These are phyloP conservation scores for Rhizoclosmatium globosum DNA, from an alignment of 192 early-diverging fungal species.

Conservation along the genomic window DNA sequence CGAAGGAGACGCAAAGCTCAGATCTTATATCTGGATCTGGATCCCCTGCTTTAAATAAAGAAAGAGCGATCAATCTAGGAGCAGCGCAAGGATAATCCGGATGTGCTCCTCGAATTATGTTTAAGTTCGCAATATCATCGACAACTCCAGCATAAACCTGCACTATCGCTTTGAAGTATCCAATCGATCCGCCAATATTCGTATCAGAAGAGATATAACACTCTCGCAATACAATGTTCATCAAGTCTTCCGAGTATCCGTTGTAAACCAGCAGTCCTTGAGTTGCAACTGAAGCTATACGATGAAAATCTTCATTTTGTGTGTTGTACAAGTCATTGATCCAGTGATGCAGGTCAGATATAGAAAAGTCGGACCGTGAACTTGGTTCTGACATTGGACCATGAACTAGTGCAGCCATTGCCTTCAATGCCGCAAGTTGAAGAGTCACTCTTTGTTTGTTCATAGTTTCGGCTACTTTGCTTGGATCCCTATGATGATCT, in stretches of 20 bases:
- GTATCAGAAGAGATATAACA: constrained; percentile 70
- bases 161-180: constrained; percentile 75
- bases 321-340: constrained; percentile 54
- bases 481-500: constrained; percentile 73
- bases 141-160: constrained; percentile 63
- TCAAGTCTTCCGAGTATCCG: constrained; percentile 49
- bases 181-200: constrained; percentile 63
- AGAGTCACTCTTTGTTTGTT: constrained; percentile 81
- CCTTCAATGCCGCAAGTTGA: constrained; percentile 80
- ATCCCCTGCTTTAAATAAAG: constrained; percentile 83
- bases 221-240: constrained; percentile 71
- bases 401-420: constrained; percentile 87
- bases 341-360: constrained; percentile 48
- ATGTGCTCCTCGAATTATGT: constrained; percentile 22
- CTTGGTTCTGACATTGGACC: constrained; percentile 50
- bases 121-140: not conserved
- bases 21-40: constrained; percentile 71
- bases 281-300: constrained; percentile 65
- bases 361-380: constrained; percentile 42
- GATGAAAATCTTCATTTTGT: constrained; percentile 51
- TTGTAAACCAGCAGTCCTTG: constrained; percentile 72
- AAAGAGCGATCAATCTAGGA: constrained; percentile 51
- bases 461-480: constrained; percentile 65
- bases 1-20: constrained; percentile 76
- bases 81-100: constrained; percentile 68